Percentiles rank a stretch among this genome's conserved stretches.
These are phyloP conservation scores for Kurtzmaniella quercitrusa DNA, from an alignment of 1,139 yeast species.

Conservation along the genomic window DNA sequence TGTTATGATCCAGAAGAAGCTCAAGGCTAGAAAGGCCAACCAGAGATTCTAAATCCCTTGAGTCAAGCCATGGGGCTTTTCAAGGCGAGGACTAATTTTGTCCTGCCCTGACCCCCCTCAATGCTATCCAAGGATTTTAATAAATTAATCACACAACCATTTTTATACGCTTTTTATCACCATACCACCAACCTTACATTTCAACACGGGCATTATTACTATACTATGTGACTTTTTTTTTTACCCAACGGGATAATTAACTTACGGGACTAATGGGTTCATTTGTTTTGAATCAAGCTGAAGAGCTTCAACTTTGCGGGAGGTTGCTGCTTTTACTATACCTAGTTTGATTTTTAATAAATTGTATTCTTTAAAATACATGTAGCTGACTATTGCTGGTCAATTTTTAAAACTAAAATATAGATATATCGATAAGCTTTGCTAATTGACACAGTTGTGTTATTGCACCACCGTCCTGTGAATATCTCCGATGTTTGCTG, in stretches of 20 bases:
- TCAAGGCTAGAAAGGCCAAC: constrained; percentile 42
- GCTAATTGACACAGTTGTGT: too few relatives aligned
- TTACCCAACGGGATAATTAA: constrained; percentile 3
- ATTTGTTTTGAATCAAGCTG: constrained; percentile 1
- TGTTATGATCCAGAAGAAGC: constrained; percentile 32
- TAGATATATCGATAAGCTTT: too few relatives aligned
- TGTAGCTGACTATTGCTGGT: too few relatives aligned
- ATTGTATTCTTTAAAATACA: neutral
- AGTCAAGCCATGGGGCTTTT: neutral
- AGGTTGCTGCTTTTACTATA: constrained; percentile 5
- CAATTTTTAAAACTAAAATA: too few relatives aligned
- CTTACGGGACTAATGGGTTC: constrained; percentile 3
- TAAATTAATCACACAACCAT: neutral
- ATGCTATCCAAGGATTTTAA: constrained; percentile 3
- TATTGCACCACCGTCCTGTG: too few relatives aligned
- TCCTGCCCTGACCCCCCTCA: neutral
- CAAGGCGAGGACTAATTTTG: constrained; percentile 1
- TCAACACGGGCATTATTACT: constrained; percentile 3
- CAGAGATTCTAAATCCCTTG: constrained; percentile 39
- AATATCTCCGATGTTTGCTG: too few relatives aligned
- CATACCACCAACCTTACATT: constrained; percentile 1
- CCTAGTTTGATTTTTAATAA: constrained; percentile 4
- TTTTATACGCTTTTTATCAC: neutral
- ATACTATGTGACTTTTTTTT: constrained; percentile 4
- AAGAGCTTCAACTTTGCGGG: constrained; percentile 6